phyloP scores from a whole-genome alignment of 306 rosid genomes.

The Sicyos edulis region DNA sequence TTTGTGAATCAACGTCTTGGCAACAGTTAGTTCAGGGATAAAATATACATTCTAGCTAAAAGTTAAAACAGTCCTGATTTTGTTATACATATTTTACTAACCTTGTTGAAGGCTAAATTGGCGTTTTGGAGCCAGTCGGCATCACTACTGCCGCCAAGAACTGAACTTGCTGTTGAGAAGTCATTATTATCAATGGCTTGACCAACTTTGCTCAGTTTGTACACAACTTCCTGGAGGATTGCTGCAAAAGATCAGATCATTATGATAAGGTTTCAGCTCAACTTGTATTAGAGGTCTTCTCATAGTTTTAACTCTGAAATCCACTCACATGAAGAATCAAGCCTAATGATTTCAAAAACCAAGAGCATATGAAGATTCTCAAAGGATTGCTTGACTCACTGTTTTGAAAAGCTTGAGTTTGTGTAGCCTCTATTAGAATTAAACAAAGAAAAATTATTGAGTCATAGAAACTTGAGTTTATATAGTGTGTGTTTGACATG shows the following conservation, averaged over 20 bases:
- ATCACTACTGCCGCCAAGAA: constrained; percentile 57
- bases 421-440: neutral
- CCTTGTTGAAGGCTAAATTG: constrained; percentile 74
- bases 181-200: constrained; percentile 77
- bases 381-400: neutral
- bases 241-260: constrained; percentile 36
- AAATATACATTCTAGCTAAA: neutral
- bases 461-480: neutral
- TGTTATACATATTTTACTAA: constrained; percentile 14
- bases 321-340: neutral
- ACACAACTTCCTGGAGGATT: constrained; percentile 77
- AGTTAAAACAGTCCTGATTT: neutral
- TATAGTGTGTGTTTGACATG: neutral
- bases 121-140: constrained; percentile 81
- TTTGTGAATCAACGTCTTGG: neutral
- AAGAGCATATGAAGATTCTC: neutral
- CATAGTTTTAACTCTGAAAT: neutral
- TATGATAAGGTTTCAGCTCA: neutral
- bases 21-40: neutral
- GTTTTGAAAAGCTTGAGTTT: neutral
- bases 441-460: neutral
- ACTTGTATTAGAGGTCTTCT: neutral
- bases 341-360: neutral
- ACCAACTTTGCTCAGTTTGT: constrained; percentile 78
- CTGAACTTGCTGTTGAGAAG: constrained; percentile 64